A percentile compares a stretch with the other conserved stretches of the same genome.
Conservation (phyloP, 2,329 filamentous ascomycete species). For the Fusarium sarcochroum region DNA sequence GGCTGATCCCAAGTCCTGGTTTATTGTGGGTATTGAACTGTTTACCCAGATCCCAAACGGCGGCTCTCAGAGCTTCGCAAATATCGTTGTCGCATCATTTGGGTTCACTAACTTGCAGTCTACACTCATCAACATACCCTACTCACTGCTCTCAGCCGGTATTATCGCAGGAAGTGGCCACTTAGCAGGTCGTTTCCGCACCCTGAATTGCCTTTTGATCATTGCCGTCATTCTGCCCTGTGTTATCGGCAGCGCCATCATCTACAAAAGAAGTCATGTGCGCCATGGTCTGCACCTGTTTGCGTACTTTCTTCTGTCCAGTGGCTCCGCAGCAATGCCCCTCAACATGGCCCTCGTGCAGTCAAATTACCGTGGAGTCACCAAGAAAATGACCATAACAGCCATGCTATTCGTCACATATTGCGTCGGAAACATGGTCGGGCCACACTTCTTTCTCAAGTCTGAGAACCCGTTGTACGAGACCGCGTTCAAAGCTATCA, state of each 20-base stretch:
- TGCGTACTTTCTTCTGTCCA: conserved; percentile 70
- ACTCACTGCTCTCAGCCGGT: conserved; percentile 65
- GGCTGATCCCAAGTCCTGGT: conserved; percentile 71
- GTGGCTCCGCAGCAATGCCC: conserved; percentile 67
- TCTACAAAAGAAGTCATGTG: conserved; percentile 62
- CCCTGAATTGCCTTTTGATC: conserved; percentile 66
- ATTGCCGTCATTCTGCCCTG: conserved; percentile 64
- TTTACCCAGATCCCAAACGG: conserved; percentile 73
- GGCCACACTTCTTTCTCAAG: conserved; percentile 68
- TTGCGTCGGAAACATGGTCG: conserved; percentile 69
- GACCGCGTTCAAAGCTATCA: conserved; percentile 68
- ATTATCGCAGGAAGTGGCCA: conserved; percentile 65
- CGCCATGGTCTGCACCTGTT: conserved; percentile 64
- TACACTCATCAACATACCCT: conserved; percentile 71
- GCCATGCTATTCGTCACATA: conserved; percentile 69
- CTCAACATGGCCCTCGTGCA: conserved; percentile 69
- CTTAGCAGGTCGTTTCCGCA: conserved; percentile 65
- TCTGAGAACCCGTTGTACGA: conserved; percentile 65
- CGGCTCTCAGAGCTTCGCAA: conserved; percentile 71
- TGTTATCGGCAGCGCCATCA: conserved; percentile 66
- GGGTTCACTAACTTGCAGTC: conserved; percentile 68
- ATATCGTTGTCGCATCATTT: conserved; percentile 69
- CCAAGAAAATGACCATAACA: conserved; percentile 73
- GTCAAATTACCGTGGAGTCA: conserved; percentile 69
- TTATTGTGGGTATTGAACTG: conserved; percentile 67